phyloP scores from a whole-genome alignment of 164 flowering plant species.

The Stephania cephalantha region DNA sequence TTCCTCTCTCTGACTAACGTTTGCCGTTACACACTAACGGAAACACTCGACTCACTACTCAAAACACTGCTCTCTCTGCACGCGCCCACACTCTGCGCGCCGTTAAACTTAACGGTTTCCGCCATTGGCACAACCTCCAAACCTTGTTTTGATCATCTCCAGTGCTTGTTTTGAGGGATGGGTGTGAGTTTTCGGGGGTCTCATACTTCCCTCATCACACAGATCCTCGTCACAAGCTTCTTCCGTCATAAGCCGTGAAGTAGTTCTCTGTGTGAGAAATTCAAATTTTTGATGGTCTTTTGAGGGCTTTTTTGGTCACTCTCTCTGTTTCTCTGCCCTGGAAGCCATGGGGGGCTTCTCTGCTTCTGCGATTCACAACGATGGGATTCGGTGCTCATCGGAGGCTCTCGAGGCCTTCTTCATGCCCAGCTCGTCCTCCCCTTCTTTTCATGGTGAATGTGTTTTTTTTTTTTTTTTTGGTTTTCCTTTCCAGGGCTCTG shows the following conservation, averaged over 20 bases:
- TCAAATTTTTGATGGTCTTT: neutral
- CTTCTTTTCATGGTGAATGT: conserved; percentile 43
- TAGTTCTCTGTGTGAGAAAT: too few relatives aligned
- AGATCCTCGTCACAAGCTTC: conserved; percentile 88
- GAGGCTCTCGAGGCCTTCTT: conserved; percentile 40
- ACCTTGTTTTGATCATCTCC: conserved; percentile 1
- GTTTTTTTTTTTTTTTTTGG: neutral
- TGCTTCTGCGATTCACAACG: conserved; percentile 32
- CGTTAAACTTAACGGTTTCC: neutral
- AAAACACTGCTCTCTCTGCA: neutral
- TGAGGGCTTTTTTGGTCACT: neutral
- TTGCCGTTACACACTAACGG: conserved; percentile 10
- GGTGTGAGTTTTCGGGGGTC: conserved; percentile 56
- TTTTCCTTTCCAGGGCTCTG: neutral
- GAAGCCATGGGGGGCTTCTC: conserved; percentile 36
- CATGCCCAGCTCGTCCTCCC: conserved; percentile 39
- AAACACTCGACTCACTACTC: neutral
- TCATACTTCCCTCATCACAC: conserved; percentile 71
- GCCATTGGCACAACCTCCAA: neutral
- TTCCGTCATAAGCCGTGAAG: conserved; percentile 66
- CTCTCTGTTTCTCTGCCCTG: neutral
- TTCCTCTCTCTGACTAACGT: conserved; percentile 5
- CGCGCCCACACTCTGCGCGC: neutral
- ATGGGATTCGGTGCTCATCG: conserved; percentile 31
- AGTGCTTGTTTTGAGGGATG: conserved; percentile 50